Evolutionary conservation across 140 eudicot species (phyloP).

Genomic region (Senecio squalidus): DNA sequence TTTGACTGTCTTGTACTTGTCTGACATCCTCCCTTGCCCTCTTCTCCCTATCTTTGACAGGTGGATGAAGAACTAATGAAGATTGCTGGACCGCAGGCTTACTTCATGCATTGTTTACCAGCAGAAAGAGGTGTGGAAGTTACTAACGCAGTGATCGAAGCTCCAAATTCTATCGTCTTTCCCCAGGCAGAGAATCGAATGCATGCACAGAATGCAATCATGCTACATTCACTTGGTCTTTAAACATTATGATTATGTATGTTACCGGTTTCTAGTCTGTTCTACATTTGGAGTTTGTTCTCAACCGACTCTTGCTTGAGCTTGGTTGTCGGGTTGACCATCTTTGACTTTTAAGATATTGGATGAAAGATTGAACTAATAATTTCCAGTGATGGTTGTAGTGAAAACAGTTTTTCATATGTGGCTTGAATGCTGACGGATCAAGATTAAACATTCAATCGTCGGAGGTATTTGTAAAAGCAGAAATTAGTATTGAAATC

Average conservation of each 20-base stretch:
- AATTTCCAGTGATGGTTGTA: neutral
- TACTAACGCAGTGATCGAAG: constrained; percentile 74
- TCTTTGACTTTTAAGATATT: neutral
- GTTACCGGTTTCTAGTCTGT: constrained; percentile 1
- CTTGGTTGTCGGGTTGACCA: constrained; percentile 3
- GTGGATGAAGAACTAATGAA: constrained; percentile 88
- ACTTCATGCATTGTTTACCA: constrained; percentile 93
- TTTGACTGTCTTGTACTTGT: no score
- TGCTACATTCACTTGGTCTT: constrained; percentile 87
- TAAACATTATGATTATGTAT: constrained; percentile 6
- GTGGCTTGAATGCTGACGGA: neutral
- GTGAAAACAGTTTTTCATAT: neutral
- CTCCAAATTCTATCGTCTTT: constrained; percentile 79
- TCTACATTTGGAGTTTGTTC: neutral
- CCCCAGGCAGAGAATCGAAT: constrained; percentile 96
- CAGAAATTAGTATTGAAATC: neutral
- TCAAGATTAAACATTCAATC: neutral
- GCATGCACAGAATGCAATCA: constrained; percentile 97
- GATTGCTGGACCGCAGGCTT: constrained; percentile 86
- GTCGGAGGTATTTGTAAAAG: neutral
- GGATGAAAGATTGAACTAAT: neutral
- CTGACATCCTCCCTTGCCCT: neutral
- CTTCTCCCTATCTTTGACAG: constrained; percentile 24
- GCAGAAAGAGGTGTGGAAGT: constrained; percentile 97
- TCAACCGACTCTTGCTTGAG: neutral